Conservation (phyloP, 108 stramenopile species). For the Chaetoceros tenuissimus region DNA sequence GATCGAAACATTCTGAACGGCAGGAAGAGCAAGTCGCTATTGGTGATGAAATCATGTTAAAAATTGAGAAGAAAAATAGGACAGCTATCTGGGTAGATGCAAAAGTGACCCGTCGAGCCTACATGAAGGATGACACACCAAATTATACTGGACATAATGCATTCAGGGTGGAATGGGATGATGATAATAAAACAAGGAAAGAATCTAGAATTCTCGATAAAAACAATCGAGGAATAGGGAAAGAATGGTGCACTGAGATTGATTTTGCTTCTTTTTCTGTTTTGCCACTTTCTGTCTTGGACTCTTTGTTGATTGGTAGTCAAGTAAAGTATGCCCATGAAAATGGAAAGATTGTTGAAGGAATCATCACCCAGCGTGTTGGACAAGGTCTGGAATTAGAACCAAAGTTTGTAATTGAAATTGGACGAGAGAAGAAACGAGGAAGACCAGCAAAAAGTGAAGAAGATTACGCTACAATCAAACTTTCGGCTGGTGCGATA, state of each 20-base stretch:
- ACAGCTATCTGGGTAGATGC: neutral
- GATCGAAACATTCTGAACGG: neutral
- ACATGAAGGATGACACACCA: neutral
- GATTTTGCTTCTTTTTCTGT: neutral
- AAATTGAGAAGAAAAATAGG: neutral
- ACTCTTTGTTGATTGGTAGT: neutral
- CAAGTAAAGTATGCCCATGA: neutral
- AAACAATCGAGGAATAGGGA: neutral
- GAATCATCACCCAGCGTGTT: neutral
- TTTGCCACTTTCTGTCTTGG: neutral
- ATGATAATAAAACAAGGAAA: neutral
- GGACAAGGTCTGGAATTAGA: neutral
- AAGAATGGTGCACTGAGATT: conserved; percentile 1
- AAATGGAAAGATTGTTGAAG: neutral
- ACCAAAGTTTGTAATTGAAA: neutral
- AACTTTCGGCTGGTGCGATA: neutral
- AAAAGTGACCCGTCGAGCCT: neutral
- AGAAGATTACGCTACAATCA: too few species aligned
- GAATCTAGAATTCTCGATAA: neutral
- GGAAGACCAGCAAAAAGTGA: neutral
- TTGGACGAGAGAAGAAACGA: neutral
- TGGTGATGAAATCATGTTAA: neutral
- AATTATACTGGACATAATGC: neutral
- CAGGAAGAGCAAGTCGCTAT: neutral
- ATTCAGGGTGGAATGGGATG: neutral